Conservation (phyloP, 2,329 filamentous ascomycete genomes). For the Mollisiaceae sp. region DNA sequence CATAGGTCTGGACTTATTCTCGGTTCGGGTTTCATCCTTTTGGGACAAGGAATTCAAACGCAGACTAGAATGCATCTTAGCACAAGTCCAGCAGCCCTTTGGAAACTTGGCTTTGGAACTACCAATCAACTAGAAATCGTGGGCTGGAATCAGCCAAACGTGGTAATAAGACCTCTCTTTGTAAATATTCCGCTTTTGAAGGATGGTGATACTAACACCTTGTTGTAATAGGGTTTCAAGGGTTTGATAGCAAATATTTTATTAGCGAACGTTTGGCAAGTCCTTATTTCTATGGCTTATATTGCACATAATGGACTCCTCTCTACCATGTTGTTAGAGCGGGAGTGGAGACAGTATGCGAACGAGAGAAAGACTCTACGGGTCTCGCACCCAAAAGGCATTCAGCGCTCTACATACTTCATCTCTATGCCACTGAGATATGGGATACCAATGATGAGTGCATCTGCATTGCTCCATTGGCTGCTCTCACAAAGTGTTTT, state of each 20-base stretch:
- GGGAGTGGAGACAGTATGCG: not conserved
- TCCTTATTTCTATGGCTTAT: not conserved
- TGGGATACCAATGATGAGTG: slow-evolving; percentile 39
- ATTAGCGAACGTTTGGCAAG: not conserved
- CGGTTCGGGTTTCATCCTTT: too few relatives aligned
- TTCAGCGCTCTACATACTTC: slow-evolving; percentile 43
- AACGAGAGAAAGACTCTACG: slow-evolving; percentile 43
- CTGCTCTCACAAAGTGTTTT: slow-evolving; percentile 46
- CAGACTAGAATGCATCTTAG: too few relatives aligned
- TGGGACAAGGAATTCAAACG: too few relatives aligned
- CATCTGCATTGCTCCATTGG: slow-evolving; percentile 45
- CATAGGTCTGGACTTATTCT: too few relatives aligned
- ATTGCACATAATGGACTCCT: not conserved
- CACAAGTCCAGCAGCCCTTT: too few relatives aligned
- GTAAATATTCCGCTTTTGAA: too few relatives aligned
- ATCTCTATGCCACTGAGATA: slow-evolving; percentile 46
- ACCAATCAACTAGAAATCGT: too few relatives aligned
- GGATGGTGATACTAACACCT: too few relatives aligned
- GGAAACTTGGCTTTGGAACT: too few relatives aligned
- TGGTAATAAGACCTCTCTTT: too few relatives aligned
- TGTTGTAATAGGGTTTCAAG: too few relatives aligned
- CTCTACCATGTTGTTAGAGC: not conserved
- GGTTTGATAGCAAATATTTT: not conserved
- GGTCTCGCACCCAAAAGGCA: slow-evolving; percentile 38
- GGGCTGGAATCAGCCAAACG: too few relatives aligned